phyloP scores from a whole-genome alignment of 2,329 filamentous ascomycete species.

The Penicillium sp. region DNA sequence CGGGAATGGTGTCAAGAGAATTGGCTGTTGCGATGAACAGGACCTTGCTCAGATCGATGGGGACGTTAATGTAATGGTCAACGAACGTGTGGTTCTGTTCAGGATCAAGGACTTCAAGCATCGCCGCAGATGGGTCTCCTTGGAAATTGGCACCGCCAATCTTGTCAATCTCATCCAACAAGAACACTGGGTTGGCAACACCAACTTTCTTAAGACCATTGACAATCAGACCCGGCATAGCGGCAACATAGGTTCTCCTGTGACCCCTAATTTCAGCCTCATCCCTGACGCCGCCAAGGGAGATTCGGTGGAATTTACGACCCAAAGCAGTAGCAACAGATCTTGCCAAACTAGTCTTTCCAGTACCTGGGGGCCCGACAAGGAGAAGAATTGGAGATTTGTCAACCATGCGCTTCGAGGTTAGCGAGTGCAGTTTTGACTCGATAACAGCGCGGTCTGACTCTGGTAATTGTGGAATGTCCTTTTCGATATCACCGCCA shows the following conservation, averaged over 20 bases:
- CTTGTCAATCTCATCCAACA: constrained; percentile 98
- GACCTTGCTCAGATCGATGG: constrained; percentile 93
- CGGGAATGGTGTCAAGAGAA: constrained; percentile 88
- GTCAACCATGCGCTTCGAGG: constrained; percentile 84
- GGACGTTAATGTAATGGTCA: constrained; percentile 95
- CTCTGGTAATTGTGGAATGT: constrained; percentile 57
- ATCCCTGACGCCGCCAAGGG: constrained; percentile 90
- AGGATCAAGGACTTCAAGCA: constrained; percentile 96
- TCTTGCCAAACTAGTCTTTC: constrained; percentile 93
- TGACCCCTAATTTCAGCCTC: constrained; percentile 97
- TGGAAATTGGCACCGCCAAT: constrained; percentile 89
- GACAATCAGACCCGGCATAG: constrained; percentile 97
- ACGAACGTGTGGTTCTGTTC: constrained; percentile 96
- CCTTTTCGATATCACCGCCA: constrained; percentile 58
- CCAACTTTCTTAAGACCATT: constrained; percentile 94
- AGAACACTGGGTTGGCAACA: constrained; percentile 91
- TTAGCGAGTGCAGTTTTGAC: constrained; percentile 75
- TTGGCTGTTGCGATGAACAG: constrained; percentile 98
- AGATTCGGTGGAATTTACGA: constrained; percentile 95
- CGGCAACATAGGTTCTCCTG: constrained; percentile 92
- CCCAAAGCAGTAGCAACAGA: constrained; percentile 91
- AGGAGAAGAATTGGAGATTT: constrained; percentile 95
- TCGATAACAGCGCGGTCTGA: constrained; percentile 52
- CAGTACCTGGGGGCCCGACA: constrained; percentile 89
- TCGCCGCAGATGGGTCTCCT: constrained; percentile 92